Evolutionary conservation across 805 yeast genomes (phyloP).

Genomic region (Phaffomyces antillensis): DNA sequence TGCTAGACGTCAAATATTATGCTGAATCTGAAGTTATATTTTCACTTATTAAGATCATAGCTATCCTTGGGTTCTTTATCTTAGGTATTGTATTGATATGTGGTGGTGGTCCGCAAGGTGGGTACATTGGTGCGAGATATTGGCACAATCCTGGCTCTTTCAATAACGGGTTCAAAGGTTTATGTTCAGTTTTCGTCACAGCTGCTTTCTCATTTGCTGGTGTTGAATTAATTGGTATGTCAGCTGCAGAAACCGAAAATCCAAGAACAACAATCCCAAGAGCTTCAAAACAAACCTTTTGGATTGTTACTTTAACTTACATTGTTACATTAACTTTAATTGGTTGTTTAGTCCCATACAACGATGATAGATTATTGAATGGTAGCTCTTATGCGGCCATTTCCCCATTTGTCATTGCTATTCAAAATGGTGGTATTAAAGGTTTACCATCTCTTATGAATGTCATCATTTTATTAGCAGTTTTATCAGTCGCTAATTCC

Average conservation of each 20-base stretch:
- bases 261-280: constrained; percentile 54
- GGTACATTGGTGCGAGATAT: constrained; percentile 36
- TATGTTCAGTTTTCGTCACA: constrained; percentile 44
- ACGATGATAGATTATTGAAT: constrained; percentile 39
- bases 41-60: constrained; percentile 63
- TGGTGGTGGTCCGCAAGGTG: constrained; percentile 51
- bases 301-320: constrained; percentile 56
- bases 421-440: constrained; percentile 51
- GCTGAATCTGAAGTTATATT: constrained; percentile 49
- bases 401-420: constrained; percentile 75
- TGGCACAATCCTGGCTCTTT: constrained; percentile 53
- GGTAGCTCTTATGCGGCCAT: constrained; percentile 54
- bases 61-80: constrained; percentile 55
- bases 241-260: constrained; percentile 47
- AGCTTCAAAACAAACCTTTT: constrained; percentile 42
- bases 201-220: constrained; percentile 57
- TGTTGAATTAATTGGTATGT: constrained; percentile 51
- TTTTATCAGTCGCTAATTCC: constrained; percentile 66
- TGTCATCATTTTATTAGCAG: constrained; percentile 60
- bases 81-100: constrained; percentile 48
- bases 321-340: constrained; percentile 48
- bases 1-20: constrained; percentile 47
- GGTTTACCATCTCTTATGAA: constrained; percentile 63
- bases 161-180: constrained; percentile 60
- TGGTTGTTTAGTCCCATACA: constrained; percentile 67